These are phyloP conservation scores for Parasitella parasitica DNA, from an alignment of 371 early-diverging fungal species.

Conservation along the genomic window DNA sequence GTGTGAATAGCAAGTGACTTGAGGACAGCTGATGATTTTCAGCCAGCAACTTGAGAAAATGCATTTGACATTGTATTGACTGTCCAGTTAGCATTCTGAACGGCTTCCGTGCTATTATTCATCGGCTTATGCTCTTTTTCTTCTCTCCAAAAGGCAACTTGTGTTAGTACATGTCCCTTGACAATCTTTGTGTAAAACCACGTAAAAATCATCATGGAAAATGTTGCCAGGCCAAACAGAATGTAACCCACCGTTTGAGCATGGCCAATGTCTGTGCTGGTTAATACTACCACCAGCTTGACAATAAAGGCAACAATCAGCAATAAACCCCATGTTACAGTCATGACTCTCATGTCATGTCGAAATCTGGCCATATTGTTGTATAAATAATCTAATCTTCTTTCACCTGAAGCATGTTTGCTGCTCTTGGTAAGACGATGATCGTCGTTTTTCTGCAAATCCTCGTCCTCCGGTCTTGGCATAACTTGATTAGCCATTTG, in stretches of 20 bases:
- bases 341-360: conserved; percentile 48
- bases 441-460: conserved; percentile 28
- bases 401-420: conserved; percentile 4
- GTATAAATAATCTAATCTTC: conserved; percentile 28
- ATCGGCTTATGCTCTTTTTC: conserved; percentile 17
- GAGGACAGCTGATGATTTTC: not conserved
- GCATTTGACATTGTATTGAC: conserved; percentile 29
- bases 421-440: conserved; percentile 10
- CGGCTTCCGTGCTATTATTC: conserved; percentile 23
- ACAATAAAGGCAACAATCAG: conserved; percentile 37
- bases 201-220: conserved; percentile 35
- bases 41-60: conserved; percentile 29
- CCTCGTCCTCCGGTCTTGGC: conserved; percentile 34
- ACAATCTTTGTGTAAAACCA: conserved; percentile 42
- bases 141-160: conserved; percentile 33
- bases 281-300: conserved; percentile 39
- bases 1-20: not conserved
- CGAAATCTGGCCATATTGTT: conserved; percentile 38
- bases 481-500: conserved; percentile 45
- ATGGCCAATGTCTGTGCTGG: conserved; percentile 23
- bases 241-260: conserved; percentile 33
- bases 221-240: conserved; percentile 37
- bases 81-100: conserved; percentile 32
- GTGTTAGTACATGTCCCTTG: conserved; percentile 25
- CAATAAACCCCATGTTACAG: conserved; percentile 41